Evolutionary conservation across 2,329 filamentous ascomycete species (phyloP), one percentile per base, ranked within the genome.

Genomic region (Beauveria asiatica): DNA sequence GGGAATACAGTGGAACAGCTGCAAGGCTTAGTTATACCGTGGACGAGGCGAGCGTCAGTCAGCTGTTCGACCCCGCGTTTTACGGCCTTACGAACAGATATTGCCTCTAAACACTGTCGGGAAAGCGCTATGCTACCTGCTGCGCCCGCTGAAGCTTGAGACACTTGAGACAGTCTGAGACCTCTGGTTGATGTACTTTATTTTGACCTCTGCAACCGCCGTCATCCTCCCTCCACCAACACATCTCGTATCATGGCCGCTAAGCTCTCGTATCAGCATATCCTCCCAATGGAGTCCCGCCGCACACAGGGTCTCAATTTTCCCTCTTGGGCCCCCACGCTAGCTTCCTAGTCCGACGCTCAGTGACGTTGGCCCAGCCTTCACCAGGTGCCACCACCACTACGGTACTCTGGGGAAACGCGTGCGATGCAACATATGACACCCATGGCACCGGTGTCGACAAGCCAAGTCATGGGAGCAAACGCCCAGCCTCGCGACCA

Each of bases 301-400:
- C n/a, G 11, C 11, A 27, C 13, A 9, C 30, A 49, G 33, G 46
- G 23, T 51, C 46, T 58, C 46, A 11, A 37, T 42, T 3, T 23
- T 17, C 23, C 7, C 3, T 48, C 19, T 41, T 21, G 41, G 17
- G 30, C 17, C 41, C 27, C n/a, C 5, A 23, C 21, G 21, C 53
- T 25, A 33, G 16, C 13, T 3, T 30, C 33, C 16, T 44, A 57
- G 46, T 21, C 27, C 39, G 25, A 52, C 56, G 23, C 56, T 42
- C 56, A 45, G 56, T 59, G 56, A 59, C 56, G 56, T 59, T 59
- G 25, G 56, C 56, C 56, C 48, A 59, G 56, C 48, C 54, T 30
- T 42, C 39, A 3, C 19, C 10, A 8, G 10, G 23, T 23, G n/a
- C 41, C 46, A 45, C 33, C 23, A 42, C 33, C 23, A 42, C 21